Conservation (phyloP, 306 rosid species). For the Betula pendula region DNA sequence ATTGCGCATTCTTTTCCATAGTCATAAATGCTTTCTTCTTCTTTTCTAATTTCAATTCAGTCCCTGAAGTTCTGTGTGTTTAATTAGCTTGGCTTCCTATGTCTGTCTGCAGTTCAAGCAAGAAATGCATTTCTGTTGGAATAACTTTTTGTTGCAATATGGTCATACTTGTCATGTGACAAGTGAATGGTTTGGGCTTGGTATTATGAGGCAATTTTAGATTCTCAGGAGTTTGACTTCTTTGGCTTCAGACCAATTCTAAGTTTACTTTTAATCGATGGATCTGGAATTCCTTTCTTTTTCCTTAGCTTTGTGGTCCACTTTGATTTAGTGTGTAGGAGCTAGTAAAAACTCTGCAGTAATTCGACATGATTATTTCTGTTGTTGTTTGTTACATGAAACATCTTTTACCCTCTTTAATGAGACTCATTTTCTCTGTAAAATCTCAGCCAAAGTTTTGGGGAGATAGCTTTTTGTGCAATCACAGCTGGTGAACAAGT, state of each 20-base stretch:
- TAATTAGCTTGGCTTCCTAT: not conserved
- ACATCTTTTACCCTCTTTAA: constrained; percentile 8
- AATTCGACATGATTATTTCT: not conserved
- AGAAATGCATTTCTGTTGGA: not conserved
- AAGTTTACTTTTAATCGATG: not conserved
- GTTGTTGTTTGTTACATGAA: not conserved
- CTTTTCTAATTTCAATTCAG: not conserved
- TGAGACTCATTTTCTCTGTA: constrained; percentile 23
- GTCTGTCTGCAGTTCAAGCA: not conserved
- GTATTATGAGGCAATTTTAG: not conserved
- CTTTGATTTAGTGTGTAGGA: not conserved
- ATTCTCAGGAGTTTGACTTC: not conserved
- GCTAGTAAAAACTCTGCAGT: not conserved
- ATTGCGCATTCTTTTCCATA: not conserved
- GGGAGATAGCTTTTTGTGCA: constrained; percentile 97
- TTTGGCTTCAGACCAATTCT: not conserved
- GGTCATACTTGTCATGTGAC: constrained; percentile 14
- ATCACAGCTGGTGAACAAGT: constrained; percentile 97
- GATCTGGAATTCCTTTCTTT: not conserved
- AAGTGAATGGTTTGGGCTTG: constrained; percentile 10
- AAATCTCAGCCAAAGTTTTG: constrained; percentile 75
- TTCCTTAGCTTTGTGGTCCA: not conserved
- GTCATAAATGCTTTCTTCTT: not conserved
- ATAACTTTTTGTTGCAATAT: constrained; percentile 14
- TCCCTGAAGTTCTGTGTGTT: not conserved